Percentiles rank a stretch among this genome's conserved stretches.
Conservation (phyloP, 176 grass and related monocot species). For the Hordeum vulgare region MorexV3_pseudomolecules_assembly NC_058520.1:570736646-570737145, state of each 20-base stretch:
- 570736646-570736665: neutral
- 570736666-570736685: neutral
- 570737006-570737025: neutral
- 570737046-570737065: slow-evolving; percentile 95
- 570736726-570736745: neutral
- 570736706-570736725: neutral
- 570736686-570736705: neutral
- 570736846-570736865: neutral
- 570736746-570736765: neutral
- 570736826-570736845: neutral
- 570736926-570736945: neutral
- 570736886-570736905: neutral
- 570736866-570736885: neutral
- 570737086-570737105: slow-evolving; percentile 94
- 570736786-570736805: neutral
- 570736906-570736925: neutral
- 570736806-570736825: neutral
- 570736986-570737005: neutral
- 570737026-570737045: slow-evolving; percentile 50
- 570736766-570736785: neutral
- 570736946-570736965: neutral
- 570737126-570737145: slow-evolving; percentile 83
- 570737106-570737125: slow-evolving; percentile 98
- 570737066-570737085: slow-evolving; percentile 69
- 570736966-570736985: neutral